Evolutionary conservation across 2,329 filamentous ascomycete species (phyloP).

Genomic region (Aspergillus unguis): DNA sequence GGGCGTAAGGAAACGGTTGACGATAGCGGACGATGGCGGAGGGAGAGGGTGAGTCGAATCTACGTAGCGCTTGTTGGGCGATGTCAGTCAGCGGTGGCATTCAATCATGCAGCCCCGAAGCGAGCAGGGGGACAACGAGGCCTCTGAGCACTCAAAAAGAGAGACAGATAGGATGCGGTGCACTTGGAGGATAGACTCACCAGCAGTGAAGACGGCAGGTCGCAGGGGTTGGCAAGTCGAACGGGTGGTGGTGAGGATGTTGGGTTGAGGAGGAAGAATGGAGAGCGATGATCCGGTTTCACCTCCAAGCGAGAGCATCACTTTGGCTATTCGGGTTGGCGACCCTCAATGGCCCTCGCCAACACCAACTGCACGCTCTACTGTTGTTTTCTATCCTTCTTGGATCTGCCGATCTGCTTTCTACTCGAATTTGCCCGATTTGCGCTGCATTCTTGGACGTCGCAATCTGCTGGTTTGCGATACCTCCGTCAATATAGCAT

Average conservation of each 20-base stretch:
- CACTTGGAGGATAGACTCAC: slow-evolving; percentile 10
- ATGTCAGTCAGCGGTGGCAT: slow-evolving; percentile 43
- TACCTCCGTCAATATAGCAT: slow-evolving; percentile 1
- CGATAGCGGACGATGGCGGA: slow-evolving; percentile 20
- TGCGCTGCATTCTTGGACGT: slow-evolving; percentile 12
- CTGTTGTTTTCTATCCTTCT: neutral
- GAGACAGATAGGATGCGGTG: neutral
- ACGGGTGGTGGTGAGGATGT: slow-evolving; percentile 8
- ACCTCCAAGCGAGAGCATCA: slow-evolving; percentile 37
- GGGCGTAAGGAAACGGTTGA: slow-evolving; percentile 19
- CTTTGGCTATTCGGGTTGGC: slow-evolving; percentile 12
- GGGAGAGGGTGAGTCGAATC: slow-evolving; percentile 27
- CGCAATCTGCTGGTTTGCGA: slow-evolving; percentile 17
- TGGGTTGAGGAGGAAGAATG: slow-evolving; percentile 16
- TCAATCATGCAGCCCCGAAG: slow-evolving; percentile 28
- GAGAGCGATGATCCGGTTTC: slow-evolving; percentile 33
- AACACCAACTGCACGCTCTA: slow-evolving; percentile 3
- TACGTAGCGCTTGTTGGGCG: slow-evolving; percentile 36
- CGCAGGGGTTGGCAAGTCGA: slow-evolving; percentile 5
- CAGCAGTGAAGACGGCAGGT: slow-evolving; percentile 11
- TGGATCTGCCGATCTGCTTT: slow-evolving; percentile 3
- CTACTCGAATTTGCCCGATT: slow-evolving; percentile 3
- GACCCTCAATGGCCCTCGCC: slow-evolving; percentile 13
- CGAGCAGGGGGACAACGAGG: slow-evolving; percentile 15
- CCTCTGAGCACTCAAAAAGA: neutral